phyloP scores from a whole-genome alignment of 2,329 filamentous ascomycete genomes.

The Sporothrix euskadiensis region DNA sequence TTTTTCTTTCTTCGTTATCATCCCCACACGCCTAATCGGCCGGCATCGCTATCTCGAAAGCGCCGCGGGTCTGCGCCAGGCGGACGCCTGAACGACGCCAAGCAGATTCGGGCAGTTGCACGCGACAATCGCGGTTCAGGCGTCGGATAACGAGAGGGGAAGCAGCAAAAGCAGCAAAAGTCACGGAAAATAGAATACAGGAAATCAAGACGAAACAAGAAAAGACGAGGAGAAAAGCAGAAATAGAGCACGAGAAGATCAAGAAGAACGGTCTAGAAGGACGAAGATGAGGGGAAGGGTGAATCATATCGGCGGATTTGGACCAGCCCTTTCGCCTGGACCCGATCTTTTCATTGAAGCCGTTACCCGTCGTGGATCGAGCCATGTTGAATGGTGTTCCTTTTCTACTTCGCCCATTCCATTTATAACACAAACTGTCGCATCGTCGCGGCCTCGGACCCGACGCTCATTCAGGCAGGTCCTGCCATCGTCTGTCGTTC shows the following conservation, averaged over 20 bases:
- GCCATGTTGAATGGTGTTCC: not conserved
- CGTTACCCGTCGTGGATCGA: not conserved
- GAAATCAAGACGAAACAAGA: not conserved
- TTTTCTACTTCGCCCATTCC: not conserved
- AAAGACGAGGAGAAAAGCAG: not conserved
- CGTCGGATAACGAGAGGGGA: not conserved
- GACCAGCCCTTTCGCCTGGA: conserved; percentile 1
- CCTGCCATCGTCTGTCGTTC: not conserved
- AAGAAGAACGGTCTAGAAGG: conserved; percentile 7
- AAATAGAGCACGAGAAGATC: not conserved
- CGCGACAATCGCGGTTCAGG: conserved; percentile 19
- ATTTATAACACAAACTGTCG: not conserved
- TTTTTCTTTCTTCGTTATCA: not conserved
- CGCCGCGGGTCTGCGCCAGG: not conserved
- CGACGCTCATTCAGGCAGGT: not conserved
- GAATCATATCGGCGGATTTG: not conserved
- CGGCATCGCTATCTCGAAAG: conserved; percentile 13
- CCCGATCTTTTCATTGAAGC: not conserved
- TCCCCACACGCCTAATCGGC: not conserved
- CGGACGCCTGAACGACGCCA: not conserved
- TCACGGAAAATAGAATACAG: not conserved
- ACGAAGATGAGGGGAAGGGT: not conserved
- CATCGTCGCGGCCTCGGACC: not conserved
- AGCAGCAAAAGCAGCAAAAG: not conserved
- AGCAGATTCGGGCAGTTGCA: conserved; percentile 26